Evolutionary conservation across 1,139 yeast species (phyloP).

Genomic region (Lodderomyces parapsilosis): DNA sequence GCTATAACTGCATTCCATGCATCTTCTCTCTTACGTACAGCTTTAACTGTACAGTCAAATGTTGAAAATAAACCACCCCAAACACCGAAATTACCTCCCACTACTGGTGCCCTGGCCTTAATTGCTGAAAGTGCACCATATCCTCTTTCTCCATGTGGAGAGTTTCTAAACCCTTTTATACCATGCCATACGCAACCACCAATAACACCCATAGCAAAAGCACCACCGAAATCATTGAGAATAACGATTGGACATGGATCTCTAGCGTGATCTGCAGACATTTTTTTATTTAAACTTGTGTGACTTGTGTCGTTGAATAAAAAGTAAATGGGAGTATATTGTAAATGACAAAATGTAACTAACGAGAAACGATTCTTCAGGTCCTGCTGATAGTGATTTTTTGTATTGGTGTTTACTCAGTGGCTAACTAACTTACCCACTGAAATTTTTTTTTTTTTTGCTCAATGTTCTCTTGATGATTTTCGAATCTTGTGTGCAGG

Average conservation of each 20-base stretch:
- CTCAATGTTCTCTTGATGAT: not conserved
- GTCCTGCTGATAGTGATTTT: not conserved
- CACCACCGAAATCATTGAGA: constrained; percentile 96
- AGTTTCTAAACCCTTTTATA: constrained; percentile 96
- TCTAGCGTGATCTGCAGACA: constrained; percentile 97
- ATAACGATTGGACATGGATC: constrained; percentile 99
- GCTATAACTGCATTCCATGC: constrained; percentile 98
- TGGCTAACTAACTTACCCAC: not conserved
- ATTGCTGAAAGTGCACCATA: constrained; percentile 87
- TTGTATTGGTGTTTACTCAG: not conserved
- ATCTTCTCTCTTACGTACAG: constrained; percentile 94
- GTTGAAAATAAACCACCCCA: constrained; percentile 99
- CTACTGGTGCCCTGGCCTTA: constrained; percentile 95
- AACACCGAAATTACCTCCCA: constrained; percentile 98
- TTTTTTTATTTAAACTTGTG: constrained; percentile 22
- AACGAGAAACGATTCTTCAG: not conserved
- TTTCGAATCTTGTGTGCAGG: not conserved
- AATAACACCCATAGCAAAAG: constrained; percentile 96
- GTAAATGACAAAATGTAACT: not conserved
- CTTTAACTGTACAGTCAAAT: constrained; percentile 93
- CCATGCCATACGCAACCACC: constrained; percentile 99
- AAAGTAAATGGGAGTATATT: not conserved
- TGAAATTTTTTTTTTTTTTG: constrained; percentile 3
- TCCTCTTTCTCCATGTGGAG: constrained; percentile 94
- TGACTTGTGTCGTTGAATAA: not conserved